phyloP scores from a whole-genome alignment of 352 stramenopile genomes.

The Peronospora destructor region DNA sequence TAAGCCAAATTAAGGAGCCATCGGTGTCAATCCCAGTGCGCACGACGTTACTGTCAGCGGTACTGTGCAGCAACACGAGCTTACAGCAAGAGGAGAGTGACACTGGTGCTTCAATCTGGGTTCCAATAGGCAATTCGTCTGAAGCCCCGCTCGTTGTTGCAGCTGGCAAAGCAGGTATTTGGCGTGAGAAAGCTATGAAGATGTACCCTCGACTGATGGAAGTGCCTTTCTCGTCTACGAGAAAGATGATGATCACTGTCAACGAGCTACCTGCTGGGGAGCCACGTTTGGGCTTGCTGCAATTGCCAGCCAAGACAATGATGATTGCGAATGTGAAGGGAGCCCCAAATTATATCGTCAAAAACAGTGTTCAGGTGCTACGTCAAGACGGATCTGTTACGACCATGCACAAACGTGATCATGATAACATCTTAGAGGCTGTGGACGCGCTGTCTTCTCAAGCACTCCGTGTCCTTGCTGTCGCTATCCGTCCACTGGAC shows the following conservation, averaged over 20 bases:
- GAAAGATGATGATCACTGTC: conserved; percentile 91
- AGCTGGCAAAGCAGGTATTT: conserved; percentile 55
- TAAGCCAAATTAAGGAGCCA: conserved; percentile 41
- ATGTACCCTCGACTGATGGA: conserved; percentile 71
- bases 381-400: conserved; percentile 39
- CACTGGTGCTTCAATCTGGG: conserved; percentile 32
- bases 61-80: conserved; percentile 65
- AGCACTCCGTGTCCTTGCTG: conserved; percentile 82
- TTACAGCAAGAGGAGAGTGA: conserved; percentile 49
- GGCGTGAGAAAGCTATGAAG: conserved; percentile 37
- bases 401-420: conserved; percentile 32
- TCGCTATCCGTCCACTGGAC: conserved; percentile 69
- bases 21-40: conserved; percentile 32
- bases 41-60: conserved; percentile 46
- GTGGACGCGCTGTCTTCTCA: conserved; percentile 57
- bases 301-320: conserved; percentile 35
- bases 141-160: conserved; percentile 60
- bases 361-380: conserved; percentile 49
- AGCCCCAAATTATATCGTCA: conserved; percentile 55
- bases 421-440: conserved; percentile 36
- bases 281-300: conserved; percentile 31
- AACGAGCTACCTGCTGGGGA: conserved; percentile 37
- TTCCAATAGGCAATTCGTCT: conserved; percentile 61
- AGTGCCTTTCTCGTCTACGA: conserved; percentile 90
- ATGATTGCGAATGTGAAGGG: conserved; percentile 60